Conservation (phyloP, 2,329 filamentous ascomycete genomes). For the Pyrenophora teres region DNA sequence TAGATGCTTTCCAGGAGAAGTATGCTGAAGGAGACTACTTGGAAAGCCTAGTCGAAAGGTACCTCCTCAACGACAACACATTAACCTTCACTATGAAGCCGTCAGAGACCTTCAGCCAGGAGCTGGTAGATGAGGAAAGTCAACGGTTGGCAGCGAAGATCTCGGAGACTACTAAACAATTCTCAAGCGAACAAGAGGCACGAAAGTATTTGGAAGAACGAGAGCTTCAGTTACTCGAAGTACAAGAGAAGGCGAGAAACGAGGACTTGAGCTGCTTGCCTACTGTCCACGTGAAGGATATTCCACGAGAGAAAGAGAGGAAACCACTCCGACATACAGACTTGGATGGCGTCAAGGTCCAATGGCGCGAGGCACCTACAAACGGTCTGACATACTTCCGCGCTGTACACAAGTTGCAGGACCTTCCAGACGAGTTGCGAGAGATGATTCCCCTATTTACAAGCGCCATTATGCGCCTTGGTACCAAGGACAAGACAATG, state of each 20-base stretch:
- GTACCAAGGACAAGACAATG: constrained; percentile 85
- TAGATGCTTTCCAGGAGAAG: constrained; percentile 77
- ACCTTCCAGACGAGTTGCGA: constrained; percentile 82
- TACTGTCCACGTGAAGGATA: constrained; percentile 85
- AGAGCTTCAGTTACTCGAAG: constrained; percentile 77
- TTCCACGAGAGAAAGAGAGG: constrained; percentile 76
- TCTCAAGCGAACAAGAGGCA: constrained; percentile 73
- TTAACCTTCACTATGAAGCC: constrained; percentile 95
- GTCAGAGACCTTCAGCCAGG: constrained; percentile 72
- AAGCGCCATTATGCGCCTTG: constrained; percentile 89
- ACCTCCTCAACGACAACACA: constrained; percentile 83
- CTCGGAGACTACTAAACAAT: constrained; percentile 67
- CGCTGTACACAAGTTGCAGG: constrained; percentile 78
- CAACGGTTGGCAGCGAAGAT: constrained; percentile 76
- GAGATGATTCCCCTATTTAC: constrained; percentile 87
- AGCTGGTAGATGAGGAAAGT: constrained; percentile 77
- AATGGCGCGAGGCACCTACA: constrained; percentile 91
- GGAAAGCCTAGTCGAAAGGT: constrained; percentile 84
- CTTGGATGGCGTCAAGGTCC: constrained; percentile 69
- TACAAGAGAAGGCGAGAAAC: constrained; percentile 82
- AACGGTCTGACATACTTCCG: constrained; percentile 97
- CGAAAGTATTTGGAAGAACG: constrained; percentile 73
- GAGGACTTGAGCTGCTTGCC: constrained; percentile 88
- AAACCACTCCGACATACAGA: constrained; percentile 67
- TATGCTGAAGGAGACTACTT: constrained; percentile 79